Base-by-base conservation (phyloP, 257 asterid genomes). In the Henckelia pumila region DNA sequence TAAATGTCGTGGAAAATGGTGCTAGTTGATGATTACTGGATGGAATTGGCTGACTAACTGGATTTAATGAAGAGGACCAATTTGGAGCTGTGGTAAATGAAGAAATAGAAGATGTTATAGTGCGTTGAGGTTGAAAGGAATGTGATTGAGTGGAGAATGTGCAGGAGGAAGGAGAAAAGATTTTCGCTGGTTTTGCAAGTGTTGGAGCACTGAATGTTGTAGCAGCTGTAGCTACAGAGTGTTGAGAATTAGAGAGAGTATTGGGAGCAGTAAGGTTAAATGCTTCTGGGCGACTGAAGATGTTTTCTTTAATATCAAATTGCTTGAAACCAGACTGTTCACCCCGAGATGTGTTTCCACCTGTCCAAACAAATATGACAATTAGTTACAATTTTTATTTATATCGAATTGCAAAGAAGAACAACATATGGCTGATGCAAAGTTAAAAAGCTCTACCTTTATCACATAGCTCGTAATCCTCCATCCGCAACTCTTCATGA, bases 401-500 rank as follows among this genome's bases (percentile, higher is more conserved):
- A 3, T 50, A 30, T 23, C 32, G 33, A 47, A 72, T 49, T 44
- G 11, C 17, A 49, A 29, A 47, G 37, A 56, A n/a, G 40, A 61
- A 32, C 37, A 32, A 32, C 37, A 32, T 29, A 32, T 32, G 37
- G 10, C 37, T 7, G 37, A 7, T 7, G 9, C 8, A 7, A 35
- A 66, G 26, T 29, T 14, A 32, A 32, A 8, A 70, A 22, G 58
- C 32, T 37, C 68, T 67, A 77, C 80, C 72, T 71, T 68, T 16
- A 49, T 65, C n/a, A n/a, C n/a, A n/a, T n/a, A n/a, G n/a, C n/a
- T n/a, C n/a, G n/a, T n/a, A n/a, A n/a, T n/a, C n/a, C n/a, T n/a
- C n/a, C n/a, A 17, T 60, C 63, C 81, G 73, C 69, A 73, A 64
- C 70, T 66, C 81, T 50, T 73, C 82, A 24, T 77, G 82, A 57